A percentile compares a stretch with the other conserved stretches of the same genome.
These are phyloP conservation scores for Penicillium taxi DNA, from an alignment of 495 filamentous ascomycete genomes.

Conservation along the genomic window DNA sequence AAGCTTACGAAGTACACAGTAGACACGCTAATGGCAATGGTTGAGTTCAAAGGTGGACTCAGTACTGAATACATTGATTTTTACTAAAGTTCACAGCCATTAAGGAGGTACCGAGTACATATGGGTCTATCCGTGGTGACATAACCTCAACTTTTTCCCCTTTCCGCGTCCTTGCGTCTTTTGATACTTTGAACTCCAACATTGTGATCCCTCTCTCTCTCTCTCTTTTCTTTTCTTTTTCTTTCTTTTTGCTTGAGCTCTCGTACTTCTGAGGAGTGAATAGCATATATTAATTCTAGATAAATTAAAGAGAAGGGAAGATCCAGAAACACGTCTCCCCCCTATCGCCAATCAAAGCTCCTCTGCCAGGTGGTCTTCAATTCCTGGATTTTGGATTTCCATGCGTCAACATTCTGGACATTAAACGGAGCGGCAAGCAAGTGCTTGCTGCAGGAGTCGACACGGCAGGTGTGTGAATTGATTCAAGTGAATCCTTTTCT, in stretches of 20 bases:
- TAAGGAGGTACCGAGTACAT: constrained; percentile 5
- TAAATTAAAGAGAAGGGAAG: neutral
- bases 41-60: neutral
- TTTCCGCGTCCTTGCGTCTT: constrained; percentile 9
- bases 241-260: neutral
- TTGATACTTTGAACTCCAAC: constrained; percentile 3
- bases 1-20: no score
- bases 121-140: constrained; percentile 9
- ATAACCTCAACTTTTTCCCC: constrained; percentile 11
- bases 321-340: constrained; percentile 1
- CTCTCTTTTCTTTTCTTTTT: neutral
- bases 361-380: constrained; percentile 23
- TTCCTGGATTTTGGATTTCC: constrained; percentile 34
- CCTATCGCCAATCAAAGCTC: constrained; percentile 18
- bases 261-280: constrained; percentile 1
- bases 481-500: neutral
- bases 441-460: constrained; percentile 49
- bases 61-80: no score
- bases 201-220: neutral
- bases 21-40: no score
- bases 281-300: neutral
- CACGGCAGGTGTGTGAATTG: constrained; percentile 40
- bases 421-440: constrained; percentile 48
- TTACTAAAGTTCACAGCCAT: neutral
- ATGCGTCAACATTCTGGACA: constrained; percentile 47